Base-by-base conservation (phyloP, 2,329 filamentous ascomycete genomes). In the Aureobasidium subglaciale region DNA sequence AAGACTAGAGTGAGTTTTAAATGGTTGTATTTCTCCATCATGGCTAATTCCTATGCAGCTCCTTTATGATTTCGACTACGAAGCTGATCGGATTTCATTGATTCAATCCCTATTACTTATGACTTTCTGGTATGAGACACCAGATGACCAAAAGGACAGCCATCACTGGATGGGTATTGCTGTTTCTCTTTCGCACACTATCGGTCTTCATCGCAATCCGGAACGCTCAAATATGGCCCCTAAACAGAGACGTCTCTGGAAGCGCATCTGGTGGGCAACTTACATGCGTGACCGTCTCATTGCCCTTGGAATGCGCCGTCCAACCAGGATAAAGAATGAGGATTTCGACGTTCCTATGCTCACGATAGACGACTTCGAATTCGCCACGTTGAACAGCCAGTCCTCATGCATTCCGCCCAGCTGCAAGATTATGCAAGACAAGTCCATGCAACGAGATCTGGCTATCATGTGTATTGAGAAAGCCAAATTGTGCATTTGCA, bases 81-180 rank as follows among this genome's bases (percentile, higher is more conserved):
- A 97, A 71, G 83, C 85, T 41, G 91, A 96, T 69, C 87, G 91
- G 50, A 85, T 96, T 57, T 83, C 90, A 18, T 80, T 96, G 22
- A 90, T 96, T 15, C 92, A 96, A 71, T 86, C 88, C 4, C 78
- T 96, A 20, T 78, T 96, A 22, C 79, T 96, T 58, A 91, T 96
- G 87, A 96, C 91, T 3, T 96, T 95, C 70, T 97, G 92, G 87
- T 96, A 96, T 69, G 91, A 96, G 71, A 95, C 90, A 11, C 91
- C 91, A 0, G 90, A 96, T 71, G 92, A 96, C 68, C 90, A 96
- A 68, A 96, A 96, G 71, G 92, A 96, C 69, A 96, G 91, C 42
- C 96, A 92, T 88, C 91, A 96, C 68, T 96, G 91, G 92, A 95
- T 96, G 88, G 92, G 92, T 16, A 89, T 96, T 34, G 92, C 91